These are phyloP conservation scores for Torulaspora globosa DNA, from an alignment of 1,139 yeast species.

Conservation along the genomic window DNA sequence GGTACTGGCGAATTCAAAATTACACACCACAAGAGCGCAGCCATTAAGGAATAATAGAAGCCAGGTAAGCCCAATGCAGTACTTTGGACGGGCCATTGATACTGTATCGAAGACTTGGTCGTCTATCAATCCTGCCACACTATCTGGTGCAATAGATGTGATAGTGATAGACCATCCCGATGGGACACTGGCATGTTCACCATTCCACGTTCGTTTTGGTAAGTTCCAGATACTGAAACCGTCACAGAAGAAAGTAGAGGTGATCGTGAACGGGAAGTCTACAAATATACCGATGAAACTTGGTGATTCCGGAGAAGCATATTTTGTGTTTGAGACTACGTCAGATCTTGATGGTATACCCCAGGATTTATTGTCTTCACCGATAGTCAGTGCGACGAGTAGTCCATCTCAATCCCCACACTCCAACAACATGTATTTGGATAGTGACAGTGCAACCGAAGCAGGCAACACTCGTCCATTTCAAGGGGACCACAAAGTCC, in stretches of 20 bases:
- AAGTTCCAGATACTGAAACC: slow-evolving; percentile 89
- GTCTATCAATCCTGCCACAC: slow-evolving; percentile 91
- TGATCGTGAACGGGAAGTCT: slow-evolving; percentile 75
- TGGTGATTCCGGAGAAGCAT: slow-evolving; percentile 98
- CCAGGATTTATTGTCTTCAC: slow-evolving; percentile 77
- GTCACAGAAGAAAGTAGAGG: slow-evolving; percentile 90
- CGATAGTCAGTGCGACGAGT: slow-evolving; percentile 76
- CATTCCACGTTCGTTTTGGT: slow-evolving; percentile 95
- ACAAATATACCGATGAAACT: slow-evolving; percentile 91
- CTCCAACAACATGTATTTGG: slow-evolving; percentile 38
- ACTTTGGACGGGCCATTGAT: slow-evolving; percentile 92
- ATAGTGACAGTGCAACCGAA: slow-evolving; percentile 1
- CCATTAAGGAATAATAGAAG: not conserved
- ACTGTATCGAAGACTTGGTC: slow-evolving; percentile 97
- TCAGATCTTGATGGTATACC: slow-evolving; percentile 59
- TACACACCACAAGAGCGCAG: not conserved
- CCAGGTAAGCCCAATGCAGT: slow-evolving; percentile 57
- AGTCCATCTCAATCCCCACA: slow-evolving; percentile 59
- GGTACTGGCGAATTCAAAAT: not conserved
- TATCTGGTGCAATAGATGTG: slow-evolving; percentile 95
- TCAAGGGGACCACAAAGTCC: slow-evolving; percentile 12
- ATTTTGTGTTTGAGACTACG: slow-evolving; percentile 87
- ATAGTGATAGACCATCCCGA: slow-evolving; percentile 92
- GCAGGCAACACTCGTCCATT: slow-evolving; percentile 6
- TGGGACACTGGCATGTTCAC: slow-evolving; percentile 82